phyloP scores from a whole-genome alignment of 768 basidiomycete species.

The Rhizopogon sp. region DNA sequence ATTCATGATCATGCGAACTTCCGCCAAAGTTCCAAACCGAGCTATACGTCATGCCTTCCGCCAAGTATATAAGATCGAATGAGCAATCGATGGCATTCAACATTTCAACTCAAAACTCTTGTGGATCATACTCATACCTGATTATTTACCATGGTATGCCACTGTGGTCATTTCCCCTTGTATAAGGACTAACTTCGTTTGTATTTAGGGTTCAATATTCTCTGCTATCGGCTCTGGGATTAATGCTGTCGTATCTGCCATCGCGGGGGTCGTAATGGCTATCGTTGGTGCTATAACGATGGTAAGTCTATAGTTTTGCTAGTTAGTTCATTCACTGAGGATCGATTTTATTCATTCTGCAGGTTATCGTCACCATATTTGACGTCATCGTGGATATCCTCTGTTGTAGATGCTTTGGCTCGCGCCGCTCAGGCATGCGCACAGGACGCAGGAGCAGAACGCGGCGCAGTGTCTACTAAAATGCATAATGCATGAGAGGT shows the following conservation, averaged over 20 bases:
- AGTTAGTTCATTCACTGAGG: too few species aligned
- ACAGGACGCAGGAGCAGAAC: not conserved
- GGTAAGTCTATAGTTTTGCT: conserved; percentile 31
- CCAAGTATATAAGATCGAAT: not conserved
- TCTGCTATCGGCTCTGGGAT: conserved; percentile 62
- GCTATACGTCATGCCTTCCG: not conserved
- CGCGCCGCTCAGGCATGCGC: not conserved
- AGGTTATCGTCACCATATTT: conserved; percentile 66
- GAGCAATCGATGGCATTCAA: not conserved
- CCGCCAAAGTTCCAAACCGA: not conserved
- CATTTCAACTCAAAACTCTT: not conserved
- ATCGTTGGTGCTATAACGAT: conserved; percentile 57
- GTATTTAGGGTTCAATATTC: conserved; percentile 50
- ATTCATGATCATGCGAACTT: not conserved
- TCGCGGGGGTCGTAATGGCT: conserved; percentile 54
- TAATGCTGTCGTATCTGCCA: conserved; percentile 54
- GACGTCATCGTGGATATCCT: conserved; percentile 22
- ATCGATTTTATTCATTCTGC: not conserved
- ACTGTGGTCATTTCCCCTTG: not conserved
- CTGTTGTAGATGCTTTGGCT: conserved; percentile 4
- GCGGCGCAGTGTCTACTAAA: not conserved
- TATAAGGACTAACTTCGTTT: not conserved
- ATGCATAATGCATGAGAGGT: not conserved
- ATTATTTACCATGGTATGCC: not conserved
- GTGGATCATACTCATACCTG: not conserved